A percentile compares a stretch with the other conserved stretches of the same genome.
Evolutionary conservation across 2,329 filamentous ascomycete species (phyloP).

Genomic region (Claviceps monticola): DNA sequence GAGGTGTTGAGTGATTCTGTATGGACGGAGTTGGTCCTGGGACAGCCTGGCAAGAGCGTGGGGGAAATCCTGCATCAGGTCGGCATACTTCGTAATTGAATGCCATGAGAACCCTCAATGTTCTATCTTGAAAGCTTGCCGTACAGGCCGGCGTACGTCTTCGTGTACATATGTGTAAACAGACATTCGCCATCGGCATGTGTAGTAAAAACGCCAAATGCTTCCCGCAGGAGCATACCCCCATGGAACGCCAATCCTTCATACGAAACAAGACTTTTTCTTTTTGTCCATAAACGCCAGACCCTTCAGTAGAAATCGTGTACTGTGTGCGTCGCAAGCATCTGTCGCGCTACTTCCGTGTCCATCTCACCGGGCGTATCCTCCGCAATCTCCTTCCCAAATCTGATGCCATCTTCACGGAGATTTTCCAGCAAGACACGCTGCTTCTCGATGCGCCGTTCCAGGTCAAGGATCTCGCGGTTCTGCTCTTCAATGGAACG

Average conservation of each 20-base stretch:
- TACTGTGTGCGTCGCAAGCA: not conserved
- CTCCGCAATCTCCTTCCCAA: constrained; percentile 16
- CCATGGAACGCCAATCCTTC: not conserved
- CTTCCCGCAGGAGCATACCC: not conserved
- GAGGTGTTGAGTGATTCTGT: constrained; percentile 45
- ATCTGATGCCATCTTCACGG: constrained; percentile 29
- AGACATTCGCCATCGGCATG: not conserved
- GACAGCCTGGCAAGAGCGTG: constrained; percentile 45
- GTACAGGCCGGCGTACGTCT: not conserved
- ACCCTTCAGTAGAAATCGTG: not conserved
- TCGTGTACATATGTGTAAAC: not conserved
- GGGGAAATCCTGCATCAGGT: constrained; percentile 49
- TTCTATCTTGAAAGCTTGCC: not conserved
- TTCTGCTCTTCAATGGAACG: constrained; percentile 55
- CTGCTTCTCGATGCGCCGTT: constrained; percentile 50
- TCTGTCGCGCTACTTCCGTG: constrained; percentile 11
- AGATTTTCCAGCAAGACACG: constrained; percentile 41
- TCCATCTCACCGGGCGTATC: constrained; percentile 26
- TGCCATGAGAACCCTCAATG: not conserved
- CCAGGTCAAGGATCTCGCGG: constrained; percentile 52
- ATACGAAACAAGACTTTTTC: not conserved
- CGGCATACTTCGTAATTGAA: constrained; percentile 19
- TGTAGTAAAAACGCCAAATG: not conserved
- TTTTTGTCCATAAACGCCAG: not conserved
- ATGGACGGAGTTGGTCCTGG: constrained; percentile 57